These are phyloP conservation scores for Pseudogymnoascus sp. DNA, from an alignment of 2,329 filamentous ascomycete species.

Conservation along the genomic window DNA sequence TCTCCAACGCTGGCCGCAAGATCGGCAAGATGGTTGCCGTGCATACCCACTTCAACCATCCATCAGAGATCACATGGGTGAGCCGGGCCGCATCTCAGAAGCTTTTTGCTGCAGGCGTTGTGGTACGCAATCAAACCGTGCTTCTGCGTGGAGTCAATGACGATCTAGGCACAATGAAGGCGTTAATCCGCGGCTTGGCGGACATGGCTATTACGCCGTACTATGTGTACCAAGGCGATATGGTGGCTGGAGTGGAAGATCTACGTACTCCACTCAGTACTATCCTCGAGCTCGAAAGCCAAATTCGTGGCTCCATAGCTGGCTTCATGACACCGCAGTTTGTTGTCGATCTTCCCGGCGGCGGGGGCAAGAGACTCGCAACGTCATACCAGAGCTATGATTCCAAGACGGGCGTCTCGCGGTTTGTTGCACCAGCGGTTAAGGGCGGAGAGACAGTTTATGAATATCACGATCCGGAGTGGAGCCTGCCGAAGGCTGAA, in stretches of 20 bases:
- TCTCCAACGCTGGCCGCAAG: constrained; percentile 43
- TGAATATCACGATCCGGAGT: constrained; percentile 48
- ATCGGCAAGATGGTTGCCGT: constrained; percentile 53
- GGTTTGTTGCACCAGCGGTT: constrained; percentile 48
- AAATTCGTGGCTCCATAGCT: constrained; percentile 52
- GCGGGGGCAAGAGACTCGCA: constrained; percentile 55
- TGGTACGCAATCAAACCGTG: constrained; percentile 54
- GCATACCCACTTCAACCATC: constrained; percentile 60
- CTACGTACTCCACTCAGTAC: constrained; percentile 53
- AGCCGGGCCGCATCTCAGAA: constrained; percentile 43
- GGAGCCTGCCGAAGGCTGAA: background rate
- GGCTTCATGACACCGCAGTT: constrained; percentile 57
- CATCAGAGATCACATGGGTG: constrained; percentile 55
- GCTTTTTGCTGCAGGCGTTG: constrained; percentile 44
- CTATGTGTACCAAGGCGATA: constrained; percentile 59
- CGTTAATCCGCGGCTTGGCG: constrained; percentile 45
- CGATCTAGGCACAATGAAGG: constrained; percentile 42
- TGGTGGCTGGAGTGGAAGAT: constrained; percentile 54
- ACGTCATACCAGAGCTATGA: constrained; percentile 48
- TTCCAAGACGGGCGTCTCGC: constrained; percentile 44
- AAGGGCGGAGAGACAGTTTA: constrained; percentile 43
- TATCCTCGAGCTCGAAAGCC: constrained; percentile 49
- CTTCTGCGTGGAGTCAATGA: constrained; percentile 54
- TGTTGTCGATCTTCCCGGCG: constrained; percentile 55
- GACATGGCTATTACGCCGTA: constrained; percentile 51